Conservation (phyloP, 2,329 filamentous ascomycete genomes). For the Colletotrichum costaricense region DNA sequence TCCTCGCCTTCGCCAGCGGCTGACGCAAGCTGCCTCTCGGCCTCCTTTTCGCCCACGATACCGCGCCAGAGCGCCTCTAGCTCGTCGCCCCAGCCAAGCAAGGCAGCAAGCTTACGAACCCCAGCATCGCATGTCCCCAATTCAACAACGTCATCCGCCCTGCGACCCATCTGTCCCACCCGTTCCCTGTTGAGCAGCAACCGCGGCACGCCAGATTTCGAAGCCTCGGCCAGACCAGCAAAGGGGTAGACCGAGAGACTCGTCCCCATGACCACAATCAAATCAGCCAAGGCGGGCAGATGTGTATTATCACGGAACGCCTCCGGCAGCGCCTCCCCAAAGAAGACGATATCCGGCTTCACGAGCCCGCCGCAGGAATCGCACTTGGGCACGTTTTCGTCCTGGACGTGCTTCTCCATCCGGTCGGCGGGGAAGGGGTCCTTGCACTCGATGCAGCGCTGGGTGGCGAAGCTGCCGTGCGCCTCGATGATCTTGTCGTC, state of each 20-base stretch:
- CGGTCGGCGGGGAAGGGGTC: conserved; percentile 75
- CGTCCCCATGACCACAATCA: conserved; percentile 89
- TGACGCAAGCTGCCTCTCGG: conserved; percentile 58
- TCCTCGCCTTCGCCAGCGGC: conserved; percentile 45
- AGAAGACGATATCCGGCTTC: conserved; percentile 96
- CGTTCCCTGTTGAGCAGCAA: conserved; percentile 88
- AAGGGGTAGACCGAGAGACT: conserved; percentile 92
- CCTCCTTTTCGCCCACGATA: conserved; percentile 72
- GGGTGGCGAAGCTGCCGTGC: conserved; percentile 92
- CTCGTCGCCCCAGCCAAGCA: conserved; percentile 87
- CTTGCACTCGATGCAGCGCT: conserved; percentile 92
- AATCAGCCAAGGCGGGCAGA: conserved; percentile 72
- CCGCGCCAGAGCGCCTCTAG: conserved; percentile 80
- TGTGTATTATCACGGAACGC: conserved; percentile 49
- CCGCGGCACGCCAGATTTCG: conserved; percentile 72
- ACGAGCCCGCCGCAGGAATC: conserved; percentile 79
- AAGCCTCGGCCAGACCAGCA: conserved; percentile 78
- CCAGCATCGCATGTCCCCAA: conserved; percentile 87
- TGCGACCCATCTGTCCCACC: conserved; percentile 81
- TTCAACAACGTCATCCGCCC: conserved; percentile 85
- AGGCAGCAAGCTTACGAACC: conserved; percentile 80
- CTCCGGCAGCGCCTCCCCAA: conserved; percentile 75
- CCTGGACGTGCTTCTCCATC: conserved; percentile 78
- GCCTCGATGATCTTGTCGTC: conserved; percentile 88
- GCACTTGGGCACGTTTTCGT: conserved; percentile 79